Conservation (phyloP, 139 green algal genomes). For the Coelastrella sp. region DNA sequence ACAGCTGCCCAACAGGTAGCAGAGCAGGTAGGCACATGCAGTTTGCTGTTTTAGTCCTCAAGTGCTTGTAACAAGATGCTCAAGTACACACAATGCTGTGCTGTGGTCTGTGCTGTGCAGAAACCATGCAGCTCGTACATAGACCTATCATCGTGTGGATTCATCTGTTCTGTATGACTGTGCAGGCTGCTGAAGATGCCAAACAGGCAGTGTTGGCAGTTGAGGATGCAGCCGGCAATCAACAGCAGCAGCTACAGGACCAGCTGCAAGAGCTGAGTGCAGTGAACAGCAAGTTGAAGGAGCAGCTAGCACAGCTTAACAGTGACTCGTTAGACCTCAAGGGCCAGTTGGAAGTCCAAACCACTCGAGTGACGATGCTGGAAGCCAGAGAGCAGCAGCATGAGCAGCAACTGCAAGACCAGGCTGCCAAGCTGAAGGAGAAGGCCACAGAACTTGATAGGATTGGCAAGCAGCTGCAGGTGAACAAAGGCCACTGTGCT, state of each 20-base stretch:
- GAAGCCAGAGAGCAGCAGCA: conserved; percentile 30
- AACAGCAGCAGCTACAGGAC: not conserved
- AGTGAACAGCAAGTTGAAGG: conserved; percentile 18
- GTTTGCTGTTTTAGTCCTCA: not conserved
- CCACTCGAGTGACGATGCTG: not conserved
- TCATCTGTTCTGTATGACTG: not conserved
- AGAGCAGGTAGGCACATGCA: conserved; percentile 37
- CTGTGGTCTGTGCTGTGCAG: too few relatives aligned
- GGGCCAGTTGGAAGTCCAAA: conserved; percentile 48
- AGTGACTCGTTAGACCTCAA: conserved; percentile 13
- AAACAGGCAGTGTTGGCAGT: not conserved
- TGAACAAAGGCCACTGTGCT: not conserved
- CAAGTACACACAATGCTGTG: too few relatives aligned
- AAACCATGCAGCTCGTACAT: not conserved
- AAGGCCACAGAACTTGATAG: conserved; percentile 45
- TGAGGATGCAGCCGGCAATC: conserved; percentile 15
- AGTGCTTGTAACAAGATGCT: too few relatives aligned
- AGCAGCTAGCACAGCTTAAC: conserved; percentile 37
- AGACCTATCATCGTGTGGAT: not conserved
- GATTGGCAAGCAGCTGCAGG: conserved; percentile 22
- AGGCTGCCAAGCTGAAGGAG: conserved; percentile 48
- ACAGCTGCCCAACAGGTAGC: conserved; percentile 19
- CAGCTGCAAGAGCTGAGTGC: conserved; percentile 17
- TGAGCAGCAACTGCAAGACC: conserved; percentile 41
- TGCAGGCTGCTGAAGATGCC: not conserved